Conservation (phyloP, 2,329 filamentous ascomycete species). For the Alternaria tenuissima region DNA sequence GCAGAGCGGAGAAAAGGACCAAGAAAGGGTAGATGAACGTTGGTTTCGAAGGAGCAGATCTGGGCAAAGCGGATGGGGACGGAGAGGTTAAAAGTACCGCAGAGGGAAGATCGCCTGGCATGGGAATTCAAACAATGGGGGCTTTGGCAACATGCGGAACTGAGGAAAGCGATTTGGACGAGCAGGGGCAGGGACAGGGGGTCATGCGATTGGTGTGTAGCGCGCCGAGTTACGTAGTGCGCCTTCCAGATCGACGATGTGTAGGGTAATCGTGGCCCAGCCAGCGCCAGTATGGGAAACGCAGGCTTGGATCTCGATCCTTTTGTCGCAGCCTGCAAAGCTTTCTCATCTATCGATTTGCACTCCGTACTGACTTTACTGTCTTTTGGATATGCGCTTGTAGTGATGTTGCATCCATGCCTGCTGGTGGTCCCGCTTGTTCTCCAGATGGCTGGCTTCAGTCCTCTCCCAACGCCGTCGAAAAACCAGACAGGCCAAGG, state of each 20-base stretch:
- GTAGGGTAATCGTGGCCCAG: conserved; percentile 4
- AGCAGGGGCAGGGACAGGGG: conserved; percentile 1
- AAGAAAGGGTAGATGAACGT: not conserved
- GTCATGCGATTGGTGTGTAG: conserved; percentile 7
- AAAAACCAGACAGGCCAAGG: no score
- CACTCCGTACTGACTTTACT: not conserved
- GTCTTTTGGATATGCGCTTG: not conserved
- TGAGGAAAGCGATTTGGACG: conserved; percentile 18
- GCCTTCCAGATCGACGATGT: conserved; percentile 13
- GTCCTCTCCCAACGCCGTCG: no score
- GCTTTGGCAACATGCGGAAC: conserved; percentile 15
- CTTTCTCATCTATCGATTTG: not conserved
- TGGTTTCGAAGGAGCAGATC: not conserved
- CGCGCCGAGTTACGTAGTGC: conserved; percentile 13
- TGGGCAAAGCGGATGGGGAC: not conserved
- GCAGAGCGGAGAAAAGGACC: not conserved
- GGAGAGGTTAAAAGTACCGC: conserved; percentile 7
- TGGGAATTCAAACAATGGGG: conserved; percentile 21
- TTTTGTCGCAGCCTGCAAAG: not conserved
- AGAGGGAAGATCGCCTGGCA: conserved; percentile 5
- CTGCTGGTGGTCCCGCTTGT: no score
- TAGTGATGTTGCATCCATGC: not conserved
- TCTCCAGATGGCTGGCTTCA: no score
- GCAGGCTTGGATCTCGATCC: not conserved
- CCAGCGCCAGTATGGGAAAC: not conserved